Base-by-base conservation (phyloP, 257 asterid species). In the Nemophila menziesii region DNA sequence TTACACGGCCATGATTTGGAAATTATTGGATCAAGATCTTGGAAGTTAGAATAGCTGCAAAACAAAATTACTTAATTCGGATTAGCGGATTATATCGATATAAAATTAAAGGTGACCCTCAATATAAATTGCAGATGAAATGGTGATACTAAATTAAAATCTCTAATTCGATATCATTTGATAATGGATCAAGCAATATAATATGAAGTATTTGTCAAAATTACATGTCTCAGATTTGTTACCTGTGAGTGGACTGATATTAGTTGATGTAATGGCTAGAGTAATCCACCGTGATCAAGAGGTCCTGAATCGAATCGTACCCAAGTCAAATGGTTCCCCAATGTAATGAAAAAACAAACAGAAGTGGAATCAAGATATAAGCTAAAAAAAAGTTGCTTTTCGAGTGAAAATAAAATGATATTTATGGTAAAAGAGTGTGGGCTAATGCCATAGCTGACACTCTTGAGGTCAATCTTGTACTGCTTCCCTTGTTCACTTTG, bases 1-100 rank as follows among this genome's bases (percentile, higher is more conserved):
- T 41, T 41, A 41, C 46, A 41, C 46, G 11, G 26, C 46, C 46
- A 41, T 41, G 2, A 29, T 29, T 29, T 2, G 12, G 36, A 29
- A 29, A 29, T 2, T 29, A 7, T 2, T 29, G 36, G 12, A 29
- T 29, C 36, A 10, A 10, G 36, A 29, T 29, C 36, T 29, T 29
- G 36, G 7, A 29, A 29, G 36, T 7, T 2, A 13, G 36, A 29
- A 2, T 29, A 29, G 36, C 36, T 29, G 36, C 36, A 29, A 29
- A 7, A 3, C 4, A 29, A 29, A 29, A 29, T 2, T 2, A 29
- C 36, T 7, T 29, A 29, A 29, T 29, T 29, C 33, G 10, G 36
- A 29, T n/a, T n/a, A n/a, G n/a, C 7, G 9, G 3, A 29, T 29
- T 1, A 29, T 7, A 29, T 7, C 7, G 12, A 2, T 29, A 7